Conservation (phyloP, 805 yeast genomes). For the Lipomyces yamanashiensis region DNA sequence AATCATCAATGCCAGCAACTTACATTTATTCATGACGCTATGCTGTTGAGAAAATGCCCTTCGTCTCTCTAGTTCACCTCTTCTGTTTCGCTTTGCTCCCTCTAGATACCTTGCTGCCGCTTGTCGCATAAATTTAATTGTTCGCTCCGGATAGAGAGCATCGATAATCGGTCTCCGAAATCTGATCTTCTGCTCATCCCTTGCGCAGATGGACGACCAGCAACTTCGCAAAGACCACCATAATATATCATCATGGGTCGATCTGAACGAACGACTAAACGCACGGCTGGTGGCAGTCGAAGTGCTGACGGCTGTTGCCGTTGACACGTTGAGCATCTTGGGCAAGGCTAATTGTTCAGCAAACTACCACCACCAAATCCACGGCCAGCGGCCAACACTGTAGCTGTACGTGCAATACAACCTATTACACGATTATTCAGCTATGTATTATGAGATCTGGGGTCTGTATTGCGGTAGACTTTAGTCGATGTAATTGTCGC, state of each 20-base stretch:
- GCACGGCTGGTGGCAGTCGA: slow-evolving; percentile 13
- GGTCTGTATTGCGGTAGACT: not conserved
- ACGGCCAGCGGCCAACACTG: not conserved
- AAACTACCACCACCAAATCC: not conserved
- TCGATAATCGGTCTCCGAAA: slow-evolving; percentile 14
- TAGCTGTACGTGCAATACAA: not conserved
- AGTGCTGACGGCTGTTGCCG: not conserved
- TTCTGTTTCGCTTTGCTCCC: not conserved
- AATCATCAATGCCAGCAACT: not conserved
- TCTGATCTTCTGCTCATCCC: not conserved
- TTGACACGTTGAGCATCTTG: not conserved
- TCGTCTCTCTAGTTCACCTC: not conserved
- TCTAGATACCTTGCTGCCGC: slow-evolving; percentile 6
- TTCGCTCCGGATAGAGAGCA: slow-evolving; percentile 22
- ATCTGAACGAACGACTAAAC: slow-evolving; percentile 20
- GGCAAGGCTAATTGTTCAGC: not conserved
- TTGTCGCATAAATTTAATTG: slow-evolving; percentile 16
- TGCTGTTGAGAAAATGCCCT: slow-evolving; percentile 8
- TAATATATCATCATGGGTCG: slow-evolving; percentile 22
- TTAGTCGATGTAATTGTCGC: not conserved
- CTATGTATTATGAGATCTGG: not conserved
- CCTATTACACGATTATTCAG: not conserved
- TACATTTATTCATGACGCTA: slow-evolving; percentile 1
- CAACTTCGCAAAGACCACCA: slow-evolving; percentile 30
- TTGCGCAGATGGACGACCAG: slow-evolving; percentile 24